Conservation (phyloP, 2,329 filamentous ascomycete species). For the Apiospora marii region DNA sequence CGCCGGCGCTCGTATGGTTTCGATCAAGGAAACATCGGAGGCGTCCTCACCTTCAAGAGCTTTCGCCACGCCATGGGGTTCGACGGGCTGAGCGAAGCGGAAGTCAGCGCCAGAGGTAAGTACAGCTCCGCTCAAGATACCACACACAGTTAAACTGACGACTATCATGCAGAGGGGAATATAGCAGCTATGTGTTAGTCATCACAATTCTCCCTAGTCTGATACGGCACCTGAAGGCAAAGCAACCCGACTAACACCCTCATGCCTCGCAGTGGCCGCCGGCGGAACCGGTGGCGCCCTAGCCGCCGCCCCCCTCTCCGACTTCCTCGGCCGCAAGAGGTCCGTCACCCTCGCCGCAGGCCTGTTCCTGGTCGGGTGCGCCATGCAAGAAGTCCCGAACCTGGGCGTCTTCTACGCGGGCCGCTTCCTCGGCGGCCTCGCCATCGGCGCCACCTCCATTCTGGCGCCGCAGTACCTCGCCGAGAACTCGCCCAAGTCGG, state of each 20-base stretch:
- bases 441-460: slow-evolving; percentile 46
- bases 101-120: slow-evolving; percentile 35
- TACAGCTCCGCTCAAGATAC: no score
- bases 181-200: slow-evolving; percentile 15
- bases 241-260: background rate
- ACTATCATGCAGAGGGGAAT: background rate
- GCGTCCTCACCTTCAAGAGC: slow-evolving; percentile 44
- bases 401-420: slow-evolving; percentile 47
- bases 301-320: slow-evolving; percentile 44
- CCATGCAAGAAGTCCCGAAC: slow-evolving; percentile 45
- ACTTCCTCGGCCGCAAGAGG: slow-evolving; percentile 46
- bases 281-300: slow-evolving; percentile 46
- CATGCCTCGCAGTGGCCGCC: slow-evolving; percentile 40
- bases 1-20: slow-evolving; percentile 49
- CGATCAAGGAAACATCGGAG: slow-evolving; percentile 47
- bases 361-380: slow-evolving; percentile 43
- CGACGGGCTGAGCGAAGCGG: slow-evolving; percentile 36
- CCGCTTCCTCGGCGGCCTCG: slow-evolving; percentile 46
- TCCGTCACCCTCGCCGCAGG: slow-evolving; percentile 41
- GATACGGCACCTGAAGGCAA: background rate
- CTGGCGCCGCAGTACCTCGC: slow-evolving; percentile 49
- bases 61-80: slow-evolving; percentile 46
- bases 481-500: slow-evolving; percentile 49
- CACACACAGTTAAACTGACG: background rate
- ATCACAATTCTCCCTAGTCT: background rate